Evolutionary conservation across 2,329 filamentous ascomycete species (phyloP).

Genomic region (Hymenoscyphus fructigenus): DNA sequence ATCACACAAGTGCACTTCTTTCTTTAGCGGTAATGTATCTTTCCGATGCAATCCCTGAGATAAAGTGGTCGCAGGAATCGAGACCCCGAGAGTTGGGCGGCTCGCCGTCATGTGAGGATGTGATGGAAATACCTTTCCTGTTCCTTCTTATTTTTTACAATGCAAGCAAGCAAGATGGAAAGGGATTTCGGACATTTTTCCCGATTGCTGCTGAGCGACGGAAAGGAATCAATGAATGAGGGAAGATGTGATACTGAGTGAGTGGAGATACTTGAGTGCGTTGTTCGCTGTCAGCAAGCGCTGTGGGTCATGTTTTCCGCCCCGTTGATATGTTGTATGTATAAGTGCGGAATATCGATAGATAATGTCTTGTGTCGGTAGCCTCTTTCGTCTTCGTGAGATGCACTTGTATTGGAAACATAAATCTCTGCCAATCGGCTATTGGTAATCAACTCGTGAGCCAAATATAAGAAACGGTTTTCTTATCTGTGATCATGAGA

Average conservation of each 20-base stretch:
- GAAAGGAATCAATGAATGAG: neutral
- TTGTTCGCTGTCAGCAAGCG: too few relatives aligned
- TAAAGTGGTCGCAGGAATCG: neutral
- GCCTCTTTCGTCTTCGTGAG: neutral
- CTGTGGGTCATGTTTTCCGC: too few relatives aligned
- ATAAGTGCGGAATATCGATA: neutral
- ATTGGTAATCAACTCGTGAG: neutral
- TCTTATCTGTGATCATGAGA: neutral
- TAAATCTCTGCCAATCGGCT: neutral
- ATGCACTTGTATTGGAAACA: neutral
- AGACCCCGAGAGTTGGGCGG: conserved; percentile 1
- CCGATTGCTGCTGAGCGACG: neutral
- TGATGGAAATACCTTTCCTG: too few relatives aligned
- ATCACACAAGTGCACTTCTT: too few relatives aligned
- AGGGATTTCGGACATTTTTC: too few relatives aligned
- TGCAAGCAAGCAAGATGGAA: neutral
- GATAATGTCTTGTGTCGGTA: neutral
- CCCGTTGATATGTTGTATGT: neutral
- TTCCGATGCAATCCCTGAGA: too few relatives aligned
- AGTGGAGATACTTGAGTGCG: too few relatives aligned
- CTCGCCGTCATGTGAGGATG: neutral
- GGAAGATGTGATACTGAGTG: neutral
- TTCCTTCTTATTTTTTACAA: too few relatives aligned
- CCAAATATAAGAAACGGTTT: neutral
- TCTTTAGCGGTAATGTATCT: too few relatives aligned